Base-by-base conservation (phyloP, 306 rosid genomes). In the cucumber (Cucumis sativus) region DNA sequence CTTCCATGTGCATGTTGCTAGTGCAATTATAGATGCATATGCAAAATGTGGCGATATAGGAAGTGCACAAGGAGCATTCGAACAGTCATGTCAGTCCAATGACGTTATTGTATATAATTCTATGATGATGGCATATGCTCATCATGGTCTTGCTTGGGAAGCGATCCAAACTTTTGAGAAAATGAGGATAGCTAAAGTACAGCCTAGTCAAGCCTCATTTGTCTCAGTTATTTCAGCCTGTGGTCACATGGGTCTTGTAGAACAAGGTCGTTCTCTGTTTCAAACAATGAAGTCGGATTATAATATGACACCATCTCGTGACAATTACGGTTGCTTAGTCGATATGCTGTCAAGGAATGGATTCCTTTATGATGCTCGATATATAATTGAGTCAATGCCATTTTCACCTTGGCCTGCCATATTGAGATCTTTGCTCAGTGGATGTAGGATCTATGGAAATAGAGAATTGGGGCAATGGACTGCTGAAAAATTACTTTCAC, bases 381-480 rank as follows among this genome's bases (percentile, higher is more conserved):
- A 61, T 70, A 59, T 83, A 54, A 78, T 89, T 14, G 84, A 86
- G 45, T 80, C 21, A 4, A 85, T 89, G 90, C 92, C 92, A 5
- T 83, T 78, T 83, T 71, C 83, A 72, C 81, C 89, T 40, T 89
- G 92, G 89, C 92, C 86, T n/a, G 88, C 87, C 58, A 79, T 89
- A 56, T 55, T 83, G 84, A 87, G 88, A 77, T 87, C 90, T 81
- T 68, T 89, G 79, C 86, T 89, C 39, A 87, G 83, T 9, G 90
- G 90, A 68, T 87, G 92, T 75, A 82, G 90, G 79, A 89, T 80
- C 60, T 81, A 87, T 74, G 88, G 86, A 77, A 80, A 83, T 56
- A 80, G 69, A 74, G 84, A 79, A 54, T 51, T 88, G 47, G 92
- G 87, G 70, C 84, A 84, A 84, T 86, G 87, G 92, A 69, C 86